Evolutionary conservation across 2,329 filamentous ascomycete genomes (phyloP).

Genomic region (Pseudogymnoascus sp.): DNA sequence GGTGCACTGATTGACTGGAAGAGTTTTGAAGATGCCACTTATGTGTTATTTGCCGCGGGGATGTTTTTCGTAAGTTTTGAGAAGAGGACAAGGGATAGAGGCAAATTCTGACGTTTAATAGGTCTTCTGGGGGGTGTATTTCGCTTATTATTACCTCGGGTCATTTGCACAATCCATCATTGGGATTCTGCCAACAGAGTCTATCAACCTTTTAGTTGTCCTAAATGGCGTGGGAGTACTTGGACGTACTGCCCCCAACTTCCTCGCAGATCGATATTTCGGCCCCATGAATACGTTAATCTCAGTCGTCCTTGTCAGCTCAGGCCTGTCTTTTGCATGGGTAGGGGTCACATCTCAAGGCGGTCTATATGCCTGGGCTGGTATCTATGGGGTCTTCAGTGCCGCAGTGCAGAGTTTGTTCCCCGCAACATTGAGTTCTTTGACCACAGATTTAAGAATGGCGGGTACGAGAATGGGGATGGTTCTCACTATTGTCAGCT

Average conservation of each 20-base stretch:
- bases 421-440: constrained; percentile 39
- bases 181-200: constrained; percentile 31
- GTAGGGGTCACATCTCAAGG: constrained; percentile 34
- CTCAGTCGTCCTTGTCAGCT: constrained; percentile 32
- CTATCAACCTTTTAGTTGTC: constrained; percentile 42
- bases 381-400: constrained; percentile 42
- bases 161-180: constrained; percentile 34
- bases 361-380: constrained; percentile 41
- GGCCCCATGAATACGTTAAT: constrained; percentile 46
- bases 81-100: not conserved
- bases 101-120: not conserved
- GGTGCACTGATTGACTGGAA: constrained; percentile 36
- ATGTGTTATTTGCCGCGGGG: constrained; percentile 36
- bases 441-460: constrained; percentile 45
- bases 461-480: constrained; percentile 51
- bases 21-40: constrained; percentile 37
- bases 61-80: constrained; percentile 24
- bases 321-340: constrained; percentile 38
- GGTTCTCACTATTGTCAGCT: constrained; percentile 48
- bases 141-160: constrained; percentile 27
- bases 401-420: constrained; percentile 44
- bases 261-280: constrained; percentile 38
- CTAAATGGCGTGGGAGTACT: constrained; percentile 45
- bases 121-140: constrained; percentile 36
- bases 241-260: constrained; percentile 40